Base-by-base conservation (phyloP, 2,329 filamentous ascomycete genomes). In the Fusarium pseudoanthophilum region DNA sequence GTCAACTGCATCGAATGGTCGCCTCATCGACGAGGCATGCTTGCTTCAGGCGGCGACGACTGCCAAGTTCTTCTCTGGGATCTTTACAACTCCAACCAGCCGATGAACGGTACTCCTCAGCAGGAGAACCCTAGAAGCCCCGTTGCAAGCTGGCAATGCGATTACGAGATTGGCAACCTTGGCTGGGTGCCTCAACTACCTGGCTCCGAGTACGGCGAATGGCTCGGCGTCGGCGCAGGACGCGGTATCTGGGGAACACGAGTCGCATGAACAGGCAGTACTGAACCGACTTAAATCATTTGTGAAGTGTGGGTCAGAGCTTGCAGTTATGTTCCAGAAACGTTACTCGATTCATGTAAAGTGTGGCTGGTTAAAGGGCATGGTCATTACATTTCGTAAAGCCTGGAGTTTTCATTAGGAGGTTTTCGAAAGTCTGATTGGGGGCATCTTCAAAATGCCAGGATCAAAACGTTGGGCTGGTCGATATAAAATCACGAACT, bases 1-100 rank as follows among this genome's bases (percentile, higher is more conserved):
- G 89, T 99, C 64, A 98, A 97, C 83, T 96, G 93, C 78, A 93
- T 98, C 67, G 96, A 99, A 84, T 99, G 96, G 96, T 97, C 94
- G 14, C 95, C 95, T 1, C 89, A 91, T 62, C 90, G 95, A 67
- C 89, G 96, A 77, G 96, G 96, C 30, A 93, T 95, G 74, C 89
- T 99, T 24, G 95, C 95, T 21, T 97, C 94, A 1, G 96, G 96
- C 39, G 96, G 88, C 11, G 96, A 99, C 78, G 96, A 99, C 82
- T 95, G 91, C 72, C 90, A 96, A 75, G 95, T 98, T 4, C 87
- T 98, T 37, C 87, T 98, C 21, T 99, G 96, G 96, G 96, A 99
- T 82, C 86, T 99, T 15, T 87, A 98, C 73, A 95, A 93, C 69
- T 80, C 81, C 77, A 79, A 84, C 82, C 81, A 85, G 30, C 78